Evolutionary conservation across 495 filamentous ascomycete species (phyloP), one percentile per base, ranked within the genome.

Genomic region (Penicillium riverlandense): DNA sequence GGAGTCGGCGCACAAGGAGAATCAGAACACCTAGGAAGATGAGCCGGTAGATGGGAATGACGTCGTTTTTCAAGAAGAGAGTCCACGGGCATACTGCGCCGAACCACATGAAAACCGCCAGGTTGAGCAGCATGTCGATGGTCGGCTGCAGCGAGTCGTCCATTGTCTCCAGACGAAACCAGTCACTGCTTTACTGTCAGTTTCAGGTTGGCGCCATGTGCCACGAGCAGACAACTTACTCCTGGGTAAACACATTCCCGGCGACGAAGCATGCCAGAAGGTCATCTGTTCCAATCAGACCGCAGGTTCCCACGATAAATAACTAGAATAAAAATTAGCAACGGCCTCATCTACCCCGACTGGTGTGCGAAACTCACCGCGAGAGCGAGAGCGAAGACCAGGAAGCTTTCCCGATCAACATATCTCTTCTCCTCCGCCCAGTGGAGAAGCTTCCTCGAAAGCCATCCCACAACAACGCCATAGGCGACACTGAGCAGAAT

Each of bases 191-290:
- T 22, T 22, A 6, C 10, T 16, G 39, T 66, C 35, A 57, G 56
- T n/a, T 35, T 13, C 29, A 1, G 30, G 12, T 9, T 41, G 5
- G 22, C 8, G n/a, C 40, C 30, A 14, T 29, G 27, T 38, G 11
- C 7, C 30, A 30, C 6, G 4, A 22, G 22, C 4, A 35, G 36
- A 28, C 12, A 12, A 54, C 72, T 47, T 68, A 80, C 76, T 85
- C 90, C 76, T 85, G 86, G 5, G 86, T 95, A 50, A 97, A 92
- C 7, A 78, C 80, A 53, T 95, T 96, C 4, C 91, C 91, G 12
- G 91, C 90, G 46, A 96, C 82, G 53, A 97, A 97, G 65, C 88
- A 95, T 2, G 91, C 90, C 1, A 97, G 74, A 11, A 96, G 83
- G 48, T 96, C 91, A 61, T 96, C 91, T 36, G 82, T 92, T 2